Evolutionary conservation across 129 eudicot genomes (phyloP).

Genomic region (Chrysanthemum makinoi): DNA sequence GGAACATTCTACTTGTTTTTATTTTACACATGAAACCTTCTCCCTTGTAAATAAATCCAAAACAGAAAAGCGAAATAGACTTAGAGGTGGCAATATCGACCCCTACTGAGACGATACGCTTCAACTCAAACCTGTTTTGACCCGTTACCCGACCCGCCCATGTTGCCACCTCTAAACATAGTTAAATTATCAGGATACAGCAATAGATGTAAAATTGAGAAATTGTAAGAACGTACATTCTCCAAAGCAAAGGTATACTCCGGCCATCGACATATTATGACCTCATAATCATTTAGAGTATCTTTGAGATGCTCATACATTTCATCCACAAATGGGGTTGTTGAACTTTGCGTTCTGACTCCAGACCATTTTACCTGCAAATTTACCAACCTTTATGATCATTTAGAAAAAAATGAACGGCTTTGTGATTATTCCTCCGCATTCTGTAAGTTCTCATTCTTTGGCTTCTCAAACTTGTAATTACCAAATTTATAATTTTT

Average conservation of each 20-base stretch:
- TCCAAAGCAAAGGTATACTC: slow-evolving; percentile 76
- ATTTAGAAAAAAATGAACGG: not conserved
- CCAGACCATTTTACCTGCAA: slow-evolving; percentile 77
- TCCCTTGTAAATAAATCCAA: no score
- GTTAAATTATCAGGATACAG: slow-evolving; percentile 5
- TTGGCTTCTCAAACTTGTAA: not conserved
- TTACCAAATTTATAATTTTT: not conserved
- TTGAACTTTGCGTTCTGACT: slow-evolving; percentile 70
- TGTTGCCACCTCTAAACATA: not conserved
- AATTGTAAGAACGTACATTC: slow-evolving; percentile 47
- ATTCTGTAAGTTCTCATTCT: not conserved
- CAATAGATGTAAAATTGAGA: not conserved
- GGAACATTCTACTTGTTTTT: no score
- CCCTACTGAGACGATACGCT: no score
- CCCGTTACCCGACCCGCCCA: not conserved
- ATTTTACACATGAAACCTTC: no score
- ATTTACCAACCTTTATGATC: slow-evolving; percentile 14
- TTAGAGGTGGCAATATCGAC: no score
- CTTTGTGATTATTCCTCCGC: not conserved
- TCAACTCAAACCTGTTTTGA: not conserved
- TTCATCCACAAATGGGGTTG: slow-evolving; percentile 83
- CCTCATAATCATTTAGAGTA: slow-evolving; percentile 66
- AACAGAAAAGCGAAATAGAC: no score
- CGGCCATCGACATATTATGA: slow-evolving; percentile 88
- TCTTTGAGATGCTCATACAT: slow-evolving; percentile 78